phyloP scores from a whole-genome alignment of 164 flowering plant genomes.

The Tinospora cordifolia region DNA sequence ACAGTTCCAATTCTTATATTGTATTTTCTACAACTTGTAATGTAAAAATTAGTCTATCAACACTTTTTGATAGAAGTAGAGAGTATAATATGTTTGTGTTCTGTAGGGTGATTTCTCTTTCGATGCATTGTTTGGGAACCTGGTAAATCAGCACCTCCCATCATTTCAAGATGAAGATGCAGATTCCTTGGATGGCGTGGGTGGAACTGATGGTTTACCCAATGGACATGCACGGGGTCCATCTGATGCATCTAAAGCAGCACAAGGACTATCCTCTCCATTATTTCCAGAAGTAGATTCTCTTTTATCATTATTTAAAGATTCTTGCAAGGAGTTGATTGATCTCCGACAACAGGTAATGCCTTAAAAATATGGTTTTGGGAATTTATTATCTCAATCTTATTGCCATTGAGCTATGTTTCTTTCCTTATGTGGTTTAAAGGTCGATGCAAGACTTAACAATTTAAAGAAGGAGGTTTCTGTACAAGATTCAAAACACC shows the following conservation, averaged over 20 bases:
- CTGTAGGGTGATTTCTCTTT: conserved; percentile 90
- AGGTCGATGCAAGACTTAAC: conserved; percentile 76
- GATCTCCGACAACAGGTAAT: conserved; percentile 75
- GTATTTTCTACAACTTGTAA: background rate
- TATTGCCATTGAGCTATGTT: background rate
- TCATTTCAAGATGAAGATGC: conserved; percentile 69
- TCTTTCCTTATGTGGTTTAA: conserved; percentile 16
- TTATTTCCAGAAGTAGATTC: conserved; percentile 89
- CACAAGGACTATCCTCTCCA: conserved; percentile 49
- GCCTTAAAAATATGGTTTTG: background rate
- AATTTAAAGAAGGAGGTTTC: conserved; percentile 83
- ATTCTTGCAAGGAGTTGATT: conserved; percentile 76
- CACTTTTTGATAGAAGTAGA: background rate
- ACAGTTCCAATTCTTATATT: no score
- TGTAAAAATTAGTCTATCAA: background rate
- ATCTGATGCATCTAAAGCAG: conserved; percentile 43
- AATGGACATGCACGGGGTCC: conserved; percentile 57
- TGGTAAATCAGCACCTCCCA: conserved; percentile 82
- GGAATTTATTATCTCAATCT: background rate
- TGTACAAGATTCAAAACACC: conserved; percentile 84
- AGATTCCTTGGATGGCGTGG: conserved; percentile 54
- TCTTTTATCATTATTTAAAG: conserved; percentile 66
- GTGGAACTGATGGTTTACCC: conserved; percentile 42
- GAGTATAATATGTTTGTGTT: conserved; percentile 4
- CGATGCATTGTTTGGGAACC: conserved; percentile 89